These are phyloP conservation scores for Blepharisma japonicum DNA, from an alignment of 73 alveolate genomes.

Conservation along the genomic window DNA sequence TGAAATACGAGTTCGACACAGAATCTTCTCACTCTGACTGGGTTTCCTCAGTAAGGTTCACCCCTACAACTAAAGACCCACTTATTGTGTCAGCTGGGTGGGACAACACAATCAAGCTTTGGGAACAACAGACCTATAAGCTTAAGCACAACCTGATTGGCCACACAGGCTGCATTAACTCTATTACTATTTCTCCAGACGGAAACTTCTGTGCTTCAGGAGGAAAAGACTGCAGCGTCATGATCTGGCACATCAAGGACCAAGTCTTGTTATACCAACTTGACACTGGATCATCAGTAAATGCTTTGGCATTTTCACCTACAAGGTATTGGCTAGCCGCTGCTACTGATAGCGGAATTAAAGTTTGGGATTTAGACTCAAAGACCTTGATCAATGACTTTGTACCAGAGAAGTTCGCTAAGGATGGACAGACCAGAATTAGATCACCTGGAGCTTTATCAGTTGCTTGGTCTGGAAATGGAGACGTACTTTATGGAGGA, in stretches of 20 bases:
- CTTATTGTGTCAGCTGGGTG: constrained; percentile 80
- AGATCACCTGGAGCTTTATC: constrained; percentile 47
- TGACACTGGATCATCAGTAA: constrained; percentile 77
- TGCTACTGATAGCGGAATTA: constrained; percentile 81
- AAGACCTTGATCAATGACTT: constrained; percentile 51
- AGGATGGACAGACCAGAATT: constrained; percentile 41
- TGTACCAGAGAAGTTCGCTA: constrained; percentile 41
- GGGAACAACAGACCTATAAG: constrained; percentile 78
- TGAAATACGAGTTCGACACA: constrained; percentile 76
- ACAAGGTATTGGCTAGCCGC: constrained; percentile 81
- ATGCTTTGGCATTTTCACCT: constrained; percentile 83
- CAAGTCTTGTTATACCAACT: constrained; percentile 81
- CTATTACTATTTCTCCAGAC: constrained; percentile 74
- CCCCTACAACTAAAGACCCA: constrained; percentile 78
- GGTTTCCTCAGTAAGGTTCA: constrained; percentile 82
- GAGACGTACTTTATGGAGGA: constrained; percentile 64
- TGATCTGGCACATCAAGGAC: constrained; percentile 93
- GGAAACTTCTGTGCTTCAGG: constrained; percentile 91
- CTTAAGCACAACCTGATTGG: constrained; percentile 81
- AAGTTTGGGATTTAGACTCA: constrained; percentile 64
- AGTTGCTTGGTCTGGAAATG: constrained; percentile 65
- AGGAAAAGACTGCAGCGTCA: constrained; percentile 94
- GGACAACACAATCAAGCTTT: constrained; percentile 82
- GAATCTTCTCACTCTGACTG: constrained; percentile 84
- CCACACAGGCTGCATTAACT: constrained; percentile 76